Evolutionary conservation across 164 flowering plant genomes (phyloP).

Genomic region (Nymphaea thermarum): DNA sequence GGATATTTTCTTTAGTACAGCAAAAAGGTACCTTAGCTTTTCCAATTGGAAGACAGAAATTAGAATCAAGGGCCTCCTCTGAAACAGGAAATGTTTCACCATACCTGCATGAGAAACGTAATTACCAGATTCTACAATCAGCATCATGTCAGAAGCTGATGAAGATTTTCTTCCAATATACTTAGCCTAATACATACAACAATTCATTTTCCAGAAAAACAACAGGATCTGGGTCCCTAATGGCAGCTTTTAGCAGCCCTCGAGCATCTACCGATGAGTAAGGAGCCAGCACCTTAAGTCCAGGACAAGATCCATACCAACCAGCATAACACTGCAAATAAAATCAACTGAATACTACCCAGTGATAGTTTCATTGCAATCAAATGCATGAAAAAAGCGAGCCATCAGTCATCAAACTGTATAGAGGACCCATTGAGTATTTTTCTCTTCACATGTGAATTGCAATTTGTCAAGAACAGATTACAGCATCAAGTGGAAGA

Average conservation of each 20-base stretch:
- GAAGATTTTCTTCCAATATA: background rate
- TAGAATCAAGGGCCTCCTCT: slow-evolving; percentile 79
- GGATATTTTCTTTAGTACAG: background rate
- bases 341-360: background rate
- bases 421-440: no score
- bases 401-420: no score
- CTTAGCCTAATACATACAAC: slow-evolving; percentile 38
- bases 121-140: background rate
- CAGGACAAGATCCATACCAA: slow-evolving; percentile 70
- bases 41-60: slow-evolving; percentile 78
- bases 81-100: slow-evolving; percentile 89
- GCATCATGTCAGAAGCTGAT: background rate
- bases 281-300: slow-evolving; percentile 73
- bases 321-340: slow-evolving; percentile 71
- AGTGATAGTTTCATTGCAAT: no score
- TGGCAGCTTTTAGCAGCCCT: slow-evolving; percentile 75
- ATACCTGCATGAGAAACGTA: slow-evolving; percentile 35
- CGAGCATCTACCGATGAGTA: slow-evolving; percentile 91
- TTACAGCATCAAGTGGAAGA: no score
- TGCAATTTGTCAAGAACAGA: no score
- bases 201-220: slow-evolving; percentile 95
- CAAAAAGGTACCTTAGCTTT: slow-evolving; percentile 65
- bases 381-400: no score
- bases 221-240: slow-evolving; percentile 79
- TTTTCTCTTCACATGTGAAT: no score